phyloP scores from a whole-genome alignment of 2,329 filamentous ascomycete species.

The Pestalotiopsis fici region DNA sequence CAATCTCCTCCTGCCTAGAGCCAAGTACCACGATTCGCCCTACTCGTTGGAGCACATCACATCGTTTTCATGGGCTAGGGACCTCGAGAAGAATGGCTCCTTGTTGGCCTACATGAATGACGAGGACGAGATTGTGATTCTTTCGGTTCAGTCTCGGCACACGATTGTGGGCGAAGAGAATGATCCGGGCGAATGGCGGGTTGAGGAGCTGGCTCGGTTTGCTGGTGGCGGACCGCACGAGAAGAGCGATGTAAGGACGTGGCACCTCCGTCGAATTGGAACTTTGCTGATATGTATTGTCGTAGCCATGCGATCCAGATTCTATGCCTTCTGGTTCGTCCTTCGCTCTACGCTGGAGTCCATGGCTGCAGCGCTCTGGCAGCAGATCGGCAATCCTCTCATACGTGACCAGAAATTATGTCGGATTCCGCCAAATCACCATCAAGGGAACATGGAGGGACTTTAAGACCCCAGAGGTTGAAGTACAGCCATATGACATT shows the following conservation, averaged over 20 bases:
- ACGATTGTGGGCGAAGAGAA: conserved; percentile 16
- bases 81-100: conserved; percentile 39
- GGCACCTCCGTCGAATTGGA: neutral
- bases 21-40: conserved; percentile 27
- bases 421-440: conserved; percentile 55
- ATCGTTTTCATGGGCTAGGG: conserved; percentile 54
- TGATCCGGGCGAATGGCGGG: conserved; percentile 41
- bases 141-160: conserved; percentile 45
- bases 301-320: conserved; percentile 43
- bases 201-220: conserved; percentile 53
- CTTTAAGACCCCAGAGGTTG: conserved; percentile 36
- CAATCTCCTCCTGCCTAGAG: conserved; percentile 48
- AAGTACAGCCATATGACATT: conserved; percentile 41
- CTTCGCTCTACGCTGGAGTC: conserved; percentile 56
- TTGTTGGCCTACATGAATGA: conserved; percentile 56
- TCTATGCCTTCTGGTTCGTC: conserved; percentile 48
- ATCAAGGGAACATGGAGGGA: conserved; percentile 36
- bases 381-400: conserved; percentile 46
- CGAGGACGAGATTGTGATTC: conserved; percentile 48
- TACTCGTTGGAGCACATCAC: conserved; percentile 40
- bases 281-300: neutral
- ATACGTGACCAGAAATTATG: conserved; percentile 51
- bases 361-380: conserved; percentile 43
- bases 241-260: conserved; percentile 28
- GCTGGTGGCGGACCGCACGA: conserved; percentile 46